phyloP scores from a whole-genome alignment of 495 filamentous ascomycete species.

The Ascobolus immersus region DNA sequence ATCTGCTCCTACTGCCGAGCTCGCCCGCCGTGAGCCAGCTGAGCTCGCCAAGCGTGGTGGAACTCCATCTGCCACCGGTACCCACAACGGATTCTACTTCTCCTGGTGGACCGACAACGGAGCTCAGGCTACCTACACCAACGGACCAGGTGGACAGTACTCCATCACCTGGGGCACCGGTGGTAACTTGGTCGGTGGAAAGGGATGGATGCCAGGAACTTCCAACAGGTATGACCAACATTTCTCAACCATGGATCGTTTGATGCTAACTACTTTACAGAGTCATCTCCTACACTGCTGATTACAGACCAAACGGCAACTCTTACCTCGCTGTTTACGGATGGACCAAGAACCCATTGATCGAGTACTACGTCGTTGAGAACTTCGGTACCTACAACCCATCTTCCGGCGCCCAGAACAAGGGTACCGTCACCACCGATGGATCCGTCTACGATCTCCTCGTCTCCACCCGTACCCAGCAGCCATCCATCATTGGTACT shows the following conservation, averaged over 20 bases:
- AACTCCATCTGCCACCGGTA: slow-evolving; percentile 24
- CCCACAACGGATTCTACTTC: slow-evolving; percentile 34
- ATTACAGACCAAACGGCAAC: slow-evolving; percentile 26
- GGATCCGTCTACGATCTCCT: slow-evolving; percentile 33
- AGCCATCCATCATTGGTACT: slow-evolving; percentile 32
- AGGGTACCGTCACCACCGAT: slow-evolving; percentile 29
- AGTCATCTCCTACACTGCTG: slow-evolving; percentile 23
- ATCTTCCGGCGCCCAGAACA: slow-evolving; percentile 19
- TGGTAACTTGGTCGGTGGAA: slow-evolving; percentile 37
- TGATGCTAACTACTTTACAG: slow-evolving; percentile 9
- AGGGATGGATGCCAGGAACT: slow-evolving; percentile 33
- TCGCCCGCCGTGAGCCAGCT: no score
- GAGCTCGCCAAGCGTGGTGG: slow-evolving; percentile 15
- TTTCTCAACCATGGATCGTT: background rate
- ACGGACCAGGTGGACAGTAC: slow-evolving; percentile 29
- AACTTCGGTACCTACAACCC: slow-evolving; percentile 32
- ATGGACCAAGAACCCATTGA: slow-evolving; percentile 34
- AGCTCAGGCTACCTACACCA: slow-evolving; percentile 29
- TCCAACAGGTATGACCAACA: slow-evolving; percentile 14
- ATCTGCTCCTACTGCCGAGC: no score
- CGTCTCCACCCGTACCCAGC: slow-evolving; percentile 25
- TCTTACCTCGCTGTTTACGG: slow-evolving; percentile 32
- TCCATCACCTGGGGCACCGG: slow-evolving; percentile 26
- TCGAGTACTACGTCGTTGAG: slow-evolving; percentile 43
- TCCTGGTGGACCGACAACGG: slow-evolving; percentile 36